Base-by-base conservation (phyloP, 2,329 filamentous ascomycete species). In the Westerdykella ornata region DNA sequence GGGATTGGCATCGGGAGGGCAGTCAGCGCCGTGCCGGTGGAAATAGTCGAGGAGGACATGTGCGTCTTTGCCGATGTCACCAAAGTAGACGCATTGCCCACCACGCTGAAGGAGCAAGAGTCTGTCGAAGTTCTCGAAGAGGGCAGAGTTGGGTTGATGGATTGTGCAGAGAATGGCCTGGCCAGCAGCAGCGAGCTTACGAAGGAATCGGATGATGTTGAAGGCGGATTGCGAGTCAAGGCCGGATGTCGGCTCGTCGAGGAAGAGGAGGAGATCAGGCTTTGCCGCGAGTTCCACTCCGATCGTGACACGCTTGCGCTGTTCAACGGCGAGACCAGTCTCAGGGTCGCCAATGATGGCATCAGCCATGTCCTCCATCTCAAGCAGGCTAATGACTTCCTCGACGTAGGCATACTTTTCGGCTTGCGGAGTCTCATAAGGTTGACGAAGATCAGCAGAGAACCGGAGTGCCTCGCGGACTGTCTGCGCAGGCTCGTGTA, bases 91-190 rank as follows among this genome's bases (percentile, higher is more conserved):
- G 35, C 84, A 85, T 41, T 82, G 76, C 3, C 88, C 88, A 45
- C 88, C 88, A 31, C 78, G 76, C 65, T 90, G 80, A 2, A 94
- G 74, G 2, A 94, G 74, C 4, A 94, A 70, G 2, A 95, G 74
- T 11, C 87, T 78, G 60, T 94, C 88, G 51, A 94, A 95, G 64
- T 88, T 84, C 63, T 92, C 85, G 53, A 95, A 94, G 0, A 94
- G 73, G 0, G 85, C 81, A 13, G 85, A 85, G 51, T 88, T 90
- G 1, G 88, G 88, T 62, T 94, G 88, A 63, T 94, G 88, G 48
- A 94, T 94, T 0, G 88, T 94, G 68, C 87, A 94, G 3, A 94
- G 75, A 52, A 94, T 88, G 8, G 88, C 88, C 60, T 94, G 88
- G 1, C 88, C 88, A 2, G 84, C 84, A n/a, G 76, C 72, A 37